Conservation (phyloP, 2,329 filamentous ascomycete genomes). For the Dothideomycetes sp. region DNA sequence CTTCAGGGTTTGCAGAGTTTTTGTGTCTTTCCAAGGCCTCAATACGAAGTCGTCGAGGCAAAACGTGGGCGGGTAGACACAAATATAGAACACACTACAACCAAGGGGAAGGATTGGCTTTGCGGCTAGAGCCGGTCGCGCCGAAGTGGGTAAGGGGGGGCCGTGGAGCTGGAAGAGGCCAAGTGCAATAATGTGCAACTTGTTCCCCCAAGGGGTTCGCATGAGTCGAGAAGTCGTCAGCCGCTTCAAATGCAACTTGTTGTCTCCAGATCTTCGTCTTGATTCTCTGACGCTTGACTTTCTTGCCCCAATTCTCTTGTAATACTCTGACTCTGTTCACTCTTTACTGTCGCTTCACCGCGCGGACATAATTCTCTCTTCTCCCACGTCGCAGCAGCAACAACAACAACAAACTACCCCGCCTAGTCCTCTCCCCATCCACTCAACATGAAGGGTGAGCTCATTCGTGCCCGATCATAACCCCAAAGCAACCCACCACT, state of each 20-base stretch:
- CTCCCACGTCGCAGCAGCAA: not conserved
- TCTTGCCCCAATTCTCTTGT: not conserved
- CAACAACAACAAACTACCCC: not conserved
- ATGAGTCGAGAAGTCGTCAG: no score
- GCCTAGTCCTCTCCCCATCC: not conserved
- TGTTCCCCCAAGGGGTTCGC: not conserved
- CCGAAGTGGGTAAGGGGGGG: no score
- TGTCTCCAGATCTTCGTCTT: not conserved
- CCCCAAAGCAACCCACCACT: no score
- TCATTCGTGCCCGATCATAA: not conserved
- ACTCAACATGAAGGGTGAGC: constrained; percentile 8
- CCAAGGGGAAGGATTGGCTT: not conserved
- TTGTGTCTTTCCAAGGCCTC: no score
- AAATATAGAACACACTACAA: no score
- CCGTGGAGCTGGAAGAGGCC: not conserved
- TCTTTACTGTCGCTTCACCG: not conserved
- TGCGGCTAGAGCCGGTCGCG: not conserved
- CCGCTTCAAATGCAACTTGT: not conserved
- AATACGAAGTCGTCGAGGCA: no score
- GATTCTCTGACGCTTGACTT: not conserved
- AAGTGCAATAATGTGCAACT: not conserved
- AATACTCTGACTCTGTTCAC: not conserved
- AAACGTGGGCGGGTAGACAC: no score
- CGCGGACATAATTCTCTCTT: not conserved
- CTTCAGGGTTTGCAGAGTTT: no score